Base-by-base conservation (phyloP, 1,139 yeast species). In the Debaryomyces sp. region DNA sequence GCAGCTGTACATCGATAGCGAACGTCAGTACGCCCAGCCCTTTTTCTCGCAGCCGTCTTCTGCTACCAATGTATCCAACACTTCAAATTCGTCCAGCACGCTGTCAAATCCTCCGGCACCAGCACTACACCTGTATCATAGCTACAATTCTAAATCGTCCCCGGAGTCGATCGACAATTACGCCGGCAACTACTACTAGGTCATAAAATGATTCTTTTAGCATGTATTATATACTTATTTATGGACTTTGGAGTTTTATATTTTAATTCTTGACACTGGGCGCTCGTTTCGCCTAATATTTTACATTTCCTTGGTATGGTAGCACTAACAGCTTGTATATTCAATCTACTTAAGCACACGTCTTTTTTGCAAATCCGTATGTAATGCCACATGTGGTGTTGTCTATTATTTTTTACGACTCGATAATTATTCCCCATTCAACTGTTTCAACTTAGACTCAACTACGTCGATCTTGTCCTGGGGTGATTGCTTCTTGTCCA, bases 401-500 rank as follows among this genome's bases (percentile, higher is more conserved):
- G 2, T 12, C 17, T 17, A 17, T 10, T 34, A 18, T 21, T 34
- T 15, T 39, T 17, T 39, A 12, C 18, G 39, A 21, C 18, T 13
- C 33, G 8, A 15, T 4, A 12, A 12, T 35, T 26, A 35, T 9
- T 35, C 9, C 7, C 13, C 10, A 22, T 22, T 13, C 44, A 53
- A 37, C 15, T 53, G 50, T 41, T 66, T 67, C 53, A 84, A 67
- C 62, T 84, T 84, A 45, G 69, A 66, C 52, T 81, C 77, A 27
- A 87, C 92, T 36, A 79, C 73, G 54, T 78, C 78, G 41, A 87
- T 74, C 61, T 87, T 87, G 54, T 86, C 92, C 51, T 76, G 77
- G 0, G 90, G 88, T 10, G 80, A 73, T 61, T 87, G 92, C 9
- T 58, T 61, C 62, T 87, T 87, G 59, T 87, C 95, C 43, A 77